Evolutionary conservation across 257 asterid genomes (phyloP).

Genomic region (Phtheirospermum japonicum): DNA sequence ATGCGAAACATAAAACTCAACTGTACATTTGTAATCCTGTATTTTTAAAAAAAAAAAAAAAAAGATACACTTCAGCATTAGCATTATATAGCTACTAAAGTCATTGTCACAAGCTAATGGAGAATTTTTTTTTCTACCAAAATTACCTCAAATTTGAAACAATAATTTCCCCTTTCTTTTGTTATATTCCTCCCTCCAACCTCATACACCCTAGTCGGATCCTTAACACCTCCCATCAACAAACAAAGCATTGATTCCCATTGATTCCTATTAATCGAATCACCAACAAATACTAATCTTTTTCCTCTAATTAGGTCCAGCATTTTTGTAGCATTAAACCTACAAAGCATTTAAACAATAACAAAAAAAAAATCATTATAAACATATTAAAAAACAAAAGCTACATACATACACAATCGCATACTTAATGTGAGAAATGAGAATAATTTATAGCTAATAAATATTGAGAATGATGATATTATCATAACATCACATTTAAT

Average conservation of each 20-base stretch:
- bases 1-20: constrained; percentile 81
- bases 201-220: constrained; percentile 80
- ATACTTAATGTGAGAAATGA: no score
- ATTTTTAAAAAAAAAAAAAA: no score
- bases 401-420: no score
- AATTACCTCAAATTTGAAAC: constrained; percentile 84
- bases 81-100: not conserved
- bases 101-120: not conserved
- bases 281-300: constrained; percentile 88
- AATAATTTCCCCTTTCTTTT: constrained; percentile 69
- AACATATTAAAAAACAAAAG: no score
- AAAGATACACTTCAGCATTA: no score
- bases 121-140: not conserved
- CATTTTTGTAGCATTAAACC: constrained; percentile 84
- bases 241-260: constrained; percentile 96
- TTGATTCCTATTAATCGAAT: constrained; percentile 85
- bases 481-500: no score
- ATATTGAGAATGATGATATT: no score
- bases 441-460: no score
- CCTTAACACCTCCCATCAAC: constrained; percentile 67
- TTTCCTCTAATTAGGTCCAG: constrained; percentile 78
- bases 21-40: constrained; percentile 84
- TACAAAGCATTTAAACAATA: constrained; percentile 26
- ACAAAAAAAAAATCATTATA: not conserved
- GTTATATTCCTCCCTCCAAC: constrained; percentile 78